Evolutionary conservation across 305 asterid genomes (phyloP).

Genomic region (Nicotiana rustica): DNA sequence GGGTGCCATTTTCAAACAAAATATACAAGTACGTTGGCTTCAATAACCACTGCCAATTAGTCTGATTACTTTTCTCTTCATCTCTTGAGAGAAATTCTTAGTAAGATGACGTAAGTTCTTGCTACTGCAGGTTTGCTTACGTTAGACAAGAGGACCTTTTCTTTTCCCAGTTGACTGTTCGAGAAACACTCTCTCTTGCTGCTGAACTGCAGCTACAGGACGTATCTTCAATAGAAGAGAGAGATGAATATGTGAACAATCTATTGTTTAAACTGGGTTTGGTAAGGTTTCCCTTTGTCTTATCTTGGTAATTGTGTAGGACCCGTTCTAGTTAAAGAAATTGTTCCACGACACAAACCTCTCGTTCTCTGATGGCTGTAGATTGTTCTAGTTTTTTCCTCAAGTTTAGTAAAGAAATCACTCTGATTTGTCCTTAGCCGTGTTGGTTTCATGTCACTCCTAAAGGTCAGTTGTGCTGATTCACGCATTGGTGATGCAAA

Average conservation of each 20-base stretch:
- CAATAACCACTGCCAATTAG: constrained; percentile 20
- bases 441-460: constrained; percentile 39
- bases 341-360: not conserved
- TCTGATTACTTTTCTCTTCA: constrained; percentile 15
- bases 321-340: not conserved
- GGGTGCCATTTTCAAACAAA: constrained; percentile 69
- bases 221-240: constrained; percentile 70
- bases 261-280: constrained; percentile 86
- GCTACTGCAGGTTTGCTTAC: constrained; percentile 76
- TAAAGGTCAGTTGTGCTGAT: constrained; percentile 92
- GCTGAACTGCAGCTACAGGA: constrained; percentile 94
- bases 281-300: constrained; percentile 57
- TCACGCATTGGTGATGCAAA: constrained; percentile 95
- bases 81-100: constrained; percentile 4
- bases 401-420: not conserved
- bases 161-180: constrained; percentile 98
- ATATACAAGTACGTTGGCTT: constrained; percentile 66
- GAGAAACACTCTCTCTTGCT: constrained; percentile 95
- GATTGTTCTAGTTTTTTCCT: not conserved
- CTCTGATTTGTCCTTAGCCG: constrained; percentile 8
- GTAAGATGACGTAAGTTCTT: constrained; percentile 22
- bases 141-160: constrained; percentile 98
- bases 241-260: constrained; percentile 78
- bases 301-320: not conserved
- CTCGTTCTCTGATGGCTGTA: constrained; percentile 8